phyloP scores from a whole-genome alignment of 768 basidiomycete genomes.

The Tremella fuciformis region DNA sequence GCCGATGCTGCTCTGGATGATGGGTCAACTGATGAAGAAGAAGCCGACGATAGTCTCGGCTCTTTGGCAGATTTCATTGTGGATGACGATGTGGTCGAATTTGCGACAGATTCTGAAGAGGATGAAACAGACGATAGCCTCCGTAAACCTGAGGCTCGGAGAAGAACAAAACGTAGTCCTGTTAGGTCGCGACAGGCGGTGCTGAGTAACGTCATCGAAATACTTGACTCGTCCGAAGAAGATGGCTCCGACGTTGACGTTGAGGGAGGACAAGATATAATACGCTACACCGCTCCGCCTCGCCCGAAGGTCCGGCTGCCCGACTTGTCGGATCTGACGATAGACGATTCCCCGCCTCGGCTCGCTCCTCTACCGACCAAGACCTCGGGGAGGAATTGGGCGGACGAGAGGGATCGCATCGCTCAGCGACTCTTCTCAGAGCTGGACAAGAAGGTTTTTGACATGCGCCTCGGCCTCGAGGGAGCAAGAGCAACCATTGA shows the following conservation, averaged over 20 bases:
- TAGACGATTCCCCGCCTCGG: not conserved
- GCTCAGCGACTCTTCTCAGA: slow-evolving; percentile 41
- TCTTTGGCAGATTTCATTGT: slow-evolving; percentile 45
- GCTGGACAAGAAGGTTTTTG: slow-evolving; percentile 48
- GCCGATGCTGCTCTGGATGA: not conserved
- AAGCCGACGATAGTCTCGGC: slow-evolving; percentile 23
- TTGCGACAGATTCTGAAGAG: slow-evolving; percentile 16
- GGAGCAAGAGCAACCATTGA: slow-evolving; percentile 36
- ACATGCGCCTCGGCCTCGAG: slow-evolving; percentile 31
- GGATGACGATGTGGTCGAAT: slow-evolving; percentile 33
- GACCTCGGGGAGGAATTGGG: slow-evolving; percentile 25
- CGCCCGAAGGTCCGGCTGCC: slow-evolving; percentile 15
- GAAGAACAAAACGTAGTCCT: slow-evolving; percentile 7
- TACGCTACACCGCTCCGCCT: slow-evolving; percentile 26
- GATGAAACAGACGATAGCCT: not conserved
- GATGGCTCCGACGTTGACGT: slow-evolving; percentile 4
- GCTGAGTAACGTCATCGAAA: slow-evolving; percentile 18
- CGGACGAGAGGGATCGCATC: slow-evolving; percentile 25
- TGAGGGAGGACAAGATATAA: slow-evolving; percentile 13
- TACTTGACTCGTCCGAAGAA: slow-evolving; percentile 11
- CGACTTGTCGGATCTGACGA: slow-evolving; percentile 11
- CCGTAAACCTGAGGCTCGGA: not conserved
- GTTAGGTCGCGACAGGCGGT: not conserved
- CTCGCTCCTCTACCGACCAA: slow-evolving; percentile 4
- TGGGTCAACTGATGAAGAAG: not conserved